Conservation (phyloP, 768 basidiomycete species). For the Hericium rajendrae region DNA sequence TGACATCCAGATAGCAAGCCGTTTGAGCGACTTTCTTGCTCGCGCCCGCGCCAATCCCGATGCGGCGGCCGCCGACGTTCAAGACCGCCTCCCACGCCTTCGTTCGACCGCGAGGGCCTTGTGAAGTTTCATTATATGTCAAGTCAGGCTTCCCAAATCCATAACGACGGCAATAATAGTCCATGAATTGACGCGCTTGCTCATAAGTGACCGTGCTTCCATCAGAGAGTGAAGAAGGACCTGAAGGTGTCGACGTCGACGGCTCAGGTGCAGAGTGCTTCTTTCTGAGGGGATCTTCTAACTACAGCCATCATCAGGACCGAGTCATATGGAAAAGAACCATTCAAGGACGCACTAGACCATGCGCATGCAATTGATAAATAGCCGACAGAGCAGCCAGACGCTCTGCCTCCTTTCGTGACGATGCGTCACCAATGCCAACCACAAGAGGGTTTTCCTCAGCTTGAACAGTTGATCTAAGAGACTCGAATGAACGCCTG, state of each 20-base stretch:
- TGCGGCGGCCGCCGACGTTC: constrained; percentile 65
- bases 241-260: constrained; percentile 15
- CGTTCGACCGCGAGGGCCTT: constrained; percentile 16
- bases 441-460: constrained; percentile 26
- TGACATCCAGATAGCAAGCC: constrained; percentile 80
- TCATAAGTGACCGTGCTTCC: constrained; percentile 57
- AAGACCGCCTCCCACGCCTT: constrained; percentile 62
- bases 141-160: constrained; percentile 67
- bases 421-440: constrained; percentile 52
- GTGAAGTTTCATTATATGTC: constrained; percentile 32
- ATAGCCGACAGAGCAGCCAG: constrained; percentile 70
- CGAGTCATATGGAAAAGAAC: neutral
- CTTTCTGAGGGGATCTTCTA: constrained; percentile 1
- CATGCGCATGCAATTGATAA: constrained; percentile 54
- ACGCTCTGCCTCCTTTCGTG: constrained; percentile 57
- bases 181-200: constrained; percentile 82
- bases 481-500: neutral
- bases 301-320: neutral
- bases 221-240: constrained; percentile 32
- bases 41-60: constrained; percentile 65
- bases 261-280: neutral
- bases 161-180: constrained; percentile 83
- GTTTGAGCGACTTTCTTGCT: constrained; percentile 66
- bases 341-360: constrained; percentile 43
- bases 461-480: constrained; percentile 9